A percentile compares a stretch with the other conserved stretches of the same genome.
These are phyloP conservation scores for Eimeria maxima DNA, from an alignment of 169 alveolate genomes.

Conservation along the genomic window DNA sequence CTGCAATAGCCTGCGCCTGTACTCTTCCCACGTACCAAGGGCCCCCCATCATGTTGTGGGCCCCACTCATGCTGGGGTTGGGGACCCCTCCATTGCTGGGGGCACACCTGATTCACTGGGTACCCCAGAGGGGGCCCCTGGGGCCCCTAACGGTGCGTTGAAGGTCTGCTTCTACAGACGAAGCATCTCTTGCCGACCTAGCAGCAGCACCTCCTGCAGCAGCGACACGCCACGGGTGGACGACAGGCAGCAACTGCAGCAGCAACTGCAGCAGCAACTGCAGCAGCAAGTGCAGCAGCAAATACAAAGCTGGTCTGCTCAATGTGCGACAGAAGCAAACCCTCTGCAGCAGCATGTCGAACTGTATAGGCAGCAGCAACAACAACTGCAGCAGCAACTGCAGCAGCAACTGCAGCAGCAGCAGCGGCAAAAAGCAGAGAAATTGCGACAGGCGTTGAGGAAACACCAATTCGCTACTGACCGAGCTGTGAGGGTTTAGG, in stretches of 20 bases:
- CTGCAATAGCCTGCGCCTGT: background rate
- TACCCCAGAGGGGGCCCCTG: background rate
- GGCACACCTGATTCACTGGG: background rate
- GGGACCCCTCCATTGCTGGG: background rate
- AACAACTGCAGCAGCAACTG: conserved; percentile 26
- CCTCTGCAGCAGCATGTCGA: background rate
- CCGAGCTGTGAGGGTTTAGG: conserved; percentile 38
- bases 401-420: background rate
- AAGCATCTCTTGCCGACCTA: background rate
- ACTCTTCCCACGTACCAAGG: too few species aligned
- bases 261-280: background rate
- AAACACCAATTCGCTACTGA: conserved; percentile 2
- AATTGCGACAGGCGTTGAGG: conserved; percentile 11
- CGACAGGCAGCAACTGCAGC: background rate
- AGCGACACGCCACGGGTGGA: background rate
- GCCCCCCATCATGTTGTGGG: too few species aligned
- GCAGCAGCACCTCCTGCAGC: background rate
- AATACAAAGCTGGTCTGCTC: background rate
- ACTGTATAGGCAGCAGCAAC: background rate
- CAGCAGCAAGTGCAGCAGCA: background rate
- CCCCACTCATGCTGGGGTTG: too few species aligned
- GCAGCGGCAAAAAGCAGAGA: background rate
- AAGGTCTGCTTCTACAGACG: conserved; percentile 1
- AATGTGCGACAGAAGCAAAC: background rate
- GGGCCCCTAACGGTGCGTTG: background rate